Base-by-base conservation (phyloP, 192 early-diverging fungal species). In the Coemansia sp. region DNA sequence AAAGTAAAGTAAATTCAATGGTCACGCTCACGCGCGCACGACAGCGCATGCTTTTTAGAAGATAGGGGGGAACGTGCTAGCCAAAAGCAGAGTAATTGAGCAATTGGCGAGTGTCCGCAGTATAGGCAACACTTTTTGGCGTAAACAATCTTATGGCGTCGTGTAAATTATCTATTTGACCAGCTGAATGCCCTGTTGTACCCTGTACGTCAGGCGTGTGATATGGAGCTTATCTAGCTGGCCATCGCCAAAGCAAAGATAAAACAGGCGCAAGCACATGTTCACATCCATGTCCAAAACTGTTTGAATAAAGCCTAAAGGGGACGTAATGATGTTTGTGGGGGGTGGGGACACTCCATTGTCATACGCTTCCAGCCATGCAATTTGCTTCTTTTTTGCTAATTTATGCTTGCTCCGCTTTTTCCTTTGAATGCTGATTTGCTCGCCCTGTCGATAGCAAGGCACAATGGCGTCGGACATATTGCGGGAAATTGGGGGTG, bases 1-100 rank as follows among this genome's bases (percentile, higher is more conserved):
- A 58, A 34, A 37, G 31, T 18, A 58, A 58, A 58, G 56, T 7
- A 58, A 34, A 58, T 58, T 58, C 10, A 58, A 36, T 37, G 56
- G 56, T 58, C 56, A 58, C 35, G 56, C 56, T 33, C 56, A 58
- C 56, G n/a, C 34, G 56, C 35, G 34, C 35, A 58, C 56, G 34
- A 58, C 26, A 37, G 12, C 23, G 56, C 56, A 37, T 58, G 56
- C 18, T 58, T n/a, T 58, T 58, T 31, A 16, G 20, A 16, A 28
- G 14, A 31, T 13, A 16, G 28, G 28, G 28, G 52, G 5, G 13
- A n/a, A 25, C 52, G 52, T 55, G 52, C 52, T 55, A 37, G 35
- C 56, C 34, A 58, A 37, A 37, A 55, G 52, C 28, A 1, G 31
- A 31, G 21, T n/a, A 55, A 31, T 26, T 2, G 52, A 55, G 52